phyloP scores from a whole-genome alignment of 2,329 filamentous ascomycete genomes.

The Arachnomyces sp. region DNA sequence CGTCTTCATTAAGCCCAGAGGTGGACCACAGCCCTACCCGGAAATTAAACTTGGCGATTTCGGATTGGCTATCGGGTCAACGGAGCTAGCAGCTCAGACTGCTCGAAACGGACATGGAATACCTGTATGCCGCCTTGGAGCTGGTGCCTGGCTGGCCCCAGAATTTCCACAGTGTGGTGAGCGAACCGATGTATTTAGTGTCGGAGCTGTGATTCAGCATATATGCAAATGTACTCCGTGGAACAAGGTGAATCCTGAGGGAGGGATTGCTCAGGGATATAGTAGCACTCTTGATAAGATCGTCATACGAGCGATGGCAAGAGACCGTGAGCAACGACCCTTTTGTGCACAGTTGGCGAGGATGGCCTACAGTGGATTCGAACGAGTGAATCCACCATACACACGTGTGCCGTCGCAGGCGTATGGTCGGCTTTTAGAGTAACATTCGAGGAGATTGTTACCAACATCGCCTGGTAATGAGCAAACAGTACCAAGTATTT shows the following conservation, averaged over 20 bases:
- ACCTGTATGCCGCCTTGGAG: not conserved
- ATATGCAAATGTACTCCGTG: not conserved
- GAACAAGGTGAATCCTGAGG: slow-evolving; percentile 3
- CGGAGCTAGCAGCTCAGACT: not conserved
- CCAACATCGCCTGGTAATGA: slow-evolving; percentile 6
- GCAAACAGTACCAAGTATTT: slow-evolving; percentile 3
- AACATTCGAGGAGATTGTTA: no score
- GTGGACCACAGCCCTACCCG: slow-evolving; percentile 3
- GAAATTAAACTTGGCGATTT: slow-evolving; percentile 13
- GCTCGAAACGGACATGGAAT: no score
- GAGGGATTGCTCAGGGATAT: not conserved
- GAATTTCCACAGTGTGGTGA: slow-evolving; percentile 6
- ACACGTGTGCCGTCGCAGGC: no score
- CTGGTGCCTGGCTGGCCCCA: slow-evolving; percentile 5
- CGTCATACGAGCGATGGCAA: no score
- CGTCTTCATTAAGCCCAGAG: slow-evolving; percentile 3
- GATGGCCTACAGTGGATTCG: no score
- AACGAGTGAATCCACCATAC: no score
- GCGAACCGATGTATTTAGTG: slow-evolving; percentile 5
- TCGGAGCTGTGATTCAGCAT: slow-evolving; percentile 3
- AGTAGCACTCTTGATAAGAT: not conserved
- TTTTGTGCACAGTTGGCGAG: no score
- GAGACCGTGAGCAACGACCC: no score
- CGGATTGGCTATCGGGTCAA: slow-evolving; percentile 8
- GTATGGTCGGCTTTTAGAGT: no score